Conservation (phyloP, 2,329 filamentous ascomycete species). For the Kalaharituber pfeilii region DNA sequence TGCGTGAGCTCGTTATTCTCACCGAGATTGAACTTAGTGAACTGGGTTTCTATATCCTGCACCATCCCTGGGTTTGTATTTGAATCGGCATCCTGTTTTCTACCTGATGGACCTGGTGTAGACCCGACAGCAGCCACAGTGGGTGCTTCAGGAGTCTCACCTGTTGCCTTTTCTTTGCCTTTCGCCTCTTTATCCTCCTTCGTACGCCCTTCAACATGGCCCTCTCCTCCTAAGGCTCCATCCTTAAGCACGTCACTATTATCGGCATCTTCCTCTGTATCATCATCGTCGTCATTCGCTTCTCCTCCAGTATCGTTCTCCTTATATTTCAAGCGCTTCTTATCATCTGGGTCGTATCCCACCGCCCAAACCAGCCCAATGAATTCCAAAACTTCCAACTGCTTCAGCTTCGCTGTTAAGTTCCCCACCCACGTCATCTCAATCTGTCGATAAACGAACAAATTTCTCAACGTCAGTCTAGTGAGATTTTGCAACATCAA, state of each 20-base stretch:
- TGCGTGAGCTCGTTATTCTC: constrained; percentile 1
- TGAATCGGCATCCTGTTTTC: no score
- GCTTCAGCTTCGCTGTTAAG: constrained; percentile 9
- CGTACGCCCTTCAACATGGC: no score
- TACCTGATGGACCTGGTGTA: no score
- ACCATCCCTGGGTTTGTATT: not conserved
- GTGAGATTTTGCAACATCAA: not conserved
- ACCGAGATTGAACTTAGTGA: not conserved
- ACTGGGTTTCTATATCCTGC: not conserved
- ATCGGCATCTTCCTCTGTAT: not conserved
- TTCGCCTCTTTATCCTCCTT: no score
- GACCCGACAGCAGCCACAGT: no score
- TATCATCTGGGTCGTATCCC: constrained; percentile 1
- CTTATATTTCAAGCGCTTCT: not conserved
- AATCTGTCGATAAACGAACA: constrained; percentile 9
- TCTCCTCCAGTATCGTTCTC: not conserved
- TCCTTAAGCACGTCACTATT: no score
- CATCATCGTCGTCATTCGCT: not conserved
- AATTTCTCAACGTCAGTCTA: constrained; percentile 6
- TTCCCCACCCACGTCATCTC: constrained; percentile 12
- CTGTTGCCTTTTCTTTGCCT: no score
- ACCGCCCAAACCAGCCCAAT: constrained; percentile 10
- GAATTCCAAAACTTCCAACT: constrained; percentile 7
- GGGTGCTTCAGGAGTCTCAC: no score
- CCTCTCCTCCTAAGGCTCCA: no score